Conservation (phyloP, 768 basidiomycete genomes). For the Phallus indusiatus region DNA sequence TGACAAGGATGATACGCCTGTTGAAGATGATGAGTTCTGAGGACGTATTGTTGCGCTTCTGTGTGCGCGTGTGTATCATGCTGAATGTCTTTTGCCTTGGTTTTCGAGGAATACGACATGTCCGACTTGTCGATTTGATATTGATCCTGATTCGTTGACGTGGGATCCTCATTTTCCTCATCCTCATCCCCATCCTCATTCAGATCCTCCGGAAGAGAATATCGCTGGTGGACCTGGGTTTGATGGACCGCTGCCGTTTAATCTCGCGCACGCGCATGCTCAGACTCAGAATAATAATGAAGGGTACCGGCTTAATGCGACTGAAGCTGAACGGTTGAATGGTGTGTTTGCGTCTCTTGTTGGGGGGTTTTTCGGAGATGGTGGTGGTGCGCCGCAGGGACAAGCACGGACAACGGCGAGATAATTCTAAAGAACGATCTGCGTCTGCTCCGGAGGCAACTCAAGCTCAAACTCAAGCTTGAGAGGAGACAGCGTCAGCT, state of each 20-base stretch:
- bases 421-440: no score
- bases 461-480: no score
- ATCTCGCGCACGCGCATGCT: no score
- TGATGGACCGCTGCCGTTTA: neutral
- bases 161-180: constrained; percentile 20
- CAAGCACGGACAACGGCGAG: no score
- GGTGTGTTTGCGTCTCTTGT: neutral
- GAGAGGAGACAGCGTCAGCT: no score
- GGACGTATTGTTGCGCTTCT: constrained; percentile 53
- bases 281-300: no score
- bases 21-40: neutral
- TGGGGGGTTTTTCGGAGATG: neutral
- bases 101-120: constrained; percentile 78
- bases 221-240: neutral
- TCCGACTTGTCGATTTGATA: constrained; percentile 74
- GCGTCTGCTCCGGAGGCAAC: no score
- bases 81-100: constrained; percentile 72
- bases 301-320: neutral
- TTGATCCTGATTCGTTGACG: constrained; percentile 71
- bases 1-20: neutral
- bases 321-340: neutral
- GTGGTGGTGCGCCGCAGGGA: neutral
- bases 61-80: constrained; percentile 76
- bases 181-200: constrained; percentile 9
- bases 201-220: neutral